Percentiles rank a stretch among this genome's conserved stretches.
Evolutionary conservation across 2,329 filamentous ascomycete genomes (phyloP).

Genomic region (Alternaria burnsii): DNA sequence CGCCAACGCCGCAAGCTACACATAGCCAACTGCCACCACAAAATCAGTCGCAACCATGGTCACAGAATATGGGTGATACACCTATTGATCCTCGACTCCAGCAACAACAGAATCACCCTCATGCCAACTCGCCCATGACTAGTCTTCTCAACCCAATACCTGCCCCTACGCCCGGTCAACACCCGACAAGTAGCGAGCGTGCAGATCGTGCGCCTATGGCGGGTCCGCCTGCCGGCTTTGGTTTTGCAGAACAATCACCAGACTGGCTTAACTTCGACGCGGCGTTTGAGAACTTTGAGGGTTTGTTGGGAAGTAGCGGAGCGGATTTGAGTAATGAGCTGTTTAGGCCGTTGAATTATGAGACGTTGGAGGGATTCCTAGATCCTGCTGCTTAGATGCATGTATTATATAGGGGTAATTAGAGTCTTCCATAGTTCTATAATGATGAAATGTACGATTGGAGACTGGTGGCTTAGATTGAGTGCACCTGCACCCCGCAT

Average conservation of each 20-base stretch:
- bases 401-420: neutral
- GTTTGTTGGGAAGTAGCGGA: conserved; percentile 48
- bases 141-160: conserved; percentile 42
- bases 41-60: conserved; percentile 31
- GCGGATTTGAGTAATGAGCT: conserved; percentile 52
- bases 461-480: neutral
- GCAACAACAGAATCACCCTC: conserved; percentile 23
- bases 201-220: conserved; percentile 38
- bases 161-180: conserved; percentile 44
- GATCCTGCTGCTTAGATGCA: conserved; percentile 32
- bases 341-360: conserved; percentile 49
- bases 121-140: conserved; percentile 38
- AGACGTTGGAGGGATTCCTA: conserved; percentile 44
- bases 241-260: conserved; percentile 46
- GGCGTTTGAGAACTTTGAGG: conserved; percentile 53
- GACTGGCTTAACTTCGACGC: conserved; percentile 53
- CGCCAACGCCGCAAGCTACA: conserved; percentile 27
- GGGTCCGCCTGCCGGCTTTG: conserved; percentile 30
- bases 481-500: neutral
- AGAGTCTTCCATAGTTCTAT: neutral
- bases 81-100: conserved; percentile 49
- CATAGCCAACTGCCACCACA: conserved; percentile 22
- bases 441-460: neutral
- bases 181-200: conserved; percentile 50
- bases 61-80: conserved; percentile 31